A percentile compares a stretch with the other conserved stretches of the same genome.
These are phyloP conservation scores for Penicilliopsis zonata DNA, from an alignment of 495 filamentous ascomycete species.

Conservation along the genomic window DNA sequence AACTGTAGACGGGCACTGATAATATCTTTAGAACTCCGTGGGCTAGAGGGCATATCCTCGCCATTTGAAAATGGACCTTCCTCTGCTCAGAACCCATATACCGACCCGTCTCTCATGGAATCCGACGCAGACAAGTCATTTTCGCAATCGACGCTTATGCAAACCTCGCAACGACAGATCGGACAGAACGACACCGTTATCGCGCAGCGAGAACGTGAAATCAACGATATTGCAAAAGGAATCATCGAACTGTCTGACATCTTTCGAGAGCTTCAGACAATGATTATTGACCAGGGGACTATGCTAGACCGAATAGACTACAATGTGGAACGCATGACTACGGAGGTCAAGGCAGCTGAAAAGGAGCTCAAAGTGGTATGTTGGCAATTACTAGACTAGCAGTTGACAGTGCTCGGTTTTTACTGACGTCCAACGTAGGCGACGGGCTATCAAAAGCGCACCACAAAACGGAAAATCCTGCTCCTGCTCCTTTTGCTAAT, in stretches of 20 bases:
- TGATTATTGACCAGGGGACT: constrained; percentile 97
- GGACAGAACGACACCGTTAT: constrained; percentile 77
- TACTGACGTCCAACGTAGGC: constrained; percentile 27
- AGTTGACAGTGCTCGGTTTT: not conserved
- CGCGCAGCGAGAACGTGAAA: constrained; percentile 88
- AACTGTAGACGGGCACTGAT: not conserved
- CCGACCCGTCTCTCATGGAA: constrained; percentile 74
- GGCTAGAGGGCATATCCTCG: constrained; percentile 52
- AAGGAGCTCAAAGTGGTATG: constrained; percentile 78
- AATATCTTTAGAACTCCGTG: constrained; percentile 58
- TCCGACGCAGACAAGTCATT: constrained; percentile 85
- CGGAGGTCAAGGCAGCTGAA: constrained; percentile 80
- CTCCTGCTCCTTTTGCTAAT: constrained; percentile 75
- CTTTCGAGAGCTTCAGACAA: constrained; percentile 87
- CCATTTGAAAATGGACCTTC: constrained; percentile 54
- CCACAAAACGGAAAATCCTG: constrained; percentile 83
- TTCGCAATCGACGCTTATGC: constrained; percentile 76
- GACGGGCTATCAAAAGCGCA: constrained; percentile 76
- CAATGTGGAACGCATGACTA: constrained; percentile 87
- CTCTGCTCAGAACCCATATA: constrained; percentile 52
- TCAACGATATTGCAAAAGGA: constrained; percentile 93
- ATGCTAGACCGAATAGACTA: constrained; percentile 98
- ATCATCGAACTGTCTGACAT: constrained; percentile 95
- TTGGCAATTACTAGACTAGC: constrained; percentile 3
- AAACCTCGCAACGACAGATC: constrained; percentile 54